These are phyloP conservation scores for Plasmodium billcollinsi DNA, from an alignment of 169 alveolate species.

Conservation along the genomic window DNA sequence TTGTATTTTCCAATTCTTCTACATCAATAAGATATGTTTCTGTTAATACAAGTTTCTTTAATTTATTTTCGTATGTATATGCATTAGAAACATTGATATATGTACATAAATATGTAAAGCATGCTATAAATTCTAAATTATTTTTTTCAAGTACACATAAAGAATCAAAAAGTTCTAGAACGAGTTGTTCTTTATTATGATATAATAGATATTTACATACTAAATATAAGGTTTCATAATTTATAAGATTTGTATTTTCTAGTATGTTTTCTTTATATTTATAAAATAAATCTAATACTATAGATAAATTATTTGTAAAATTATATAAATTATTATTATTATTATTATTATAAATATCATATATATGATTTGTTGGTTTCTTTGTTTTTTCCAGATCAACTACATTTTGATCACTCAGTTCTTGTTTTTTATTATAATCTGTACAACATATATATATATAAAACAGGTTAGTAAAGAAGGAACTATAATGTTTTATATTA, in stretches of 20 bases:
- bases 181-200: slow-evolving; percentile 10
- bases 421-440: neutral
- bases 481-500: slow-evolving; percentile 10
- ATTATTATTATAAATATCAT: no score
- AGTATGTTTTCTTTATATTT: slow-evolving; percentile 40
- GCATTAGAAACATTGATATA: slow-evolving; percentile 32
- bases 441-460: slow-evolving; percentile 47
- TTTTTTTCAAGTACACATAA: slow-evolving; percentile 31
- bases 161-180: slow-evolving; percentile 33
- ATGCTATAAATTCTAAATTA: slow-evolving; percentile 20
- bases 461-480: slow-evolving; percentile 55
- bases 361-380: no score
- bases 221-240: slow-evolving; percentile 39
- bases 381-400: neutral
- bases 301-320: neutral
- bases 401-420: no score
- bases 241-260: slow-evolving; percentile 22
- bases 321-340: neutral
- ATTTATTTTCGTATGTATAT: slow-evolving; percentile 43
- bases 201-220: slow-evolving; percentile 57
- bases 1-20: slow-evolving; percentile 66
- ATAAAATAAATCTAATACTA: slow-evolving; percentile 33
- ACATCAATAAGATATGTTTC: slow-evolving; percentile 73
- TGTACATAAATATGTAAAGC: slow-evolving; percentile 61
- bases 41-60: slow-evolving; percentile 37